Evolutionary conservation across 352 stramenopile genomes (phyloP), one percentile per base, ranked within the genome.

Genomic region (Peronospora farinosa): DNA sequence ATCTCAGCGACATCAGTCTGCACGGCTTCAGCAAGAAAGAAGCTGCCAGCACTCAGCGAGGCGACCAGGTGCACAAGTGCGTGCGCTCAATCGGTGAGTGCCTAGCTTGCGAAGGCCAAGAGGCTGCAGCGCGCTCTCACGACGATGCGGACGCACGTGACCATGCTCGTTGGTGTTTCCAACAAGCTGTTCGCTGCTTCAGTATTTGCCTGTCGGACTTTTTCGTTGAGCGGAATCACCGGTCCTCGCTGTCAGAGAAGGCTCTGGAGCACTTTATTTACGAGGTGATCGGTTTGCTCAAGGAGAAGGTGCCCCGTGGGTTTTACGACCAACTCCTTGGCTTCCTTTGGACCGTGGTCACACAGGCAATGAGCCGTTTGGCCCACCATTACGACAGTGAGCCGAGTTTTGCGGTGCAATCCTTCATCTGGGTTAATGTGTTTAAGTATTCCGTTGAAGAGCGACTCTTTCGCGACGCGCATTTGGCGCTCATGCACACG

Each of bases 351-450:
- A 67, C 70, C 4, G 71, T 90, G 9, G 74, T 70, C 1, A 79
- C 76, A 0, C 74, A 86, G 46, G 69, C 64, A 6, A 53, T 86
- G 4, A 60, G 63, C 19, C 65, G 71, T 35, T 47, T 48, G 49
- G 56, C 43, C 10, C 56, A 54, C 15, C 56, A 71, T 12, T 57
- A 69, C 4, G 63, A 53, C 25, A 50, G 51, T 7, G 67, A 72
- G 4, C 40, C 54, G 33, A 72, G 65, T 23, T 58, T 58, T 15
- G 66, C 65, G 2, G 45, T 88, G 19, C 72, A 90, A 57, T 82
- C 74, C 5, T 90, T 90, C 42, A 66, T 88, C 4, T 90, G 79
- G 79, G 72, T 90, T 11, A 88, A 90, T 51, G 71, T 90, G 44
- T 90, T 90, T 44, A 90, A 90, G 55, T 83, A 83, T 27, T 82